These are phyloP conservation scores for Triticum turgidum DNA, from an alignment of 176 grass and related monocot genomes.

Conservation along the genomic window DNA sequence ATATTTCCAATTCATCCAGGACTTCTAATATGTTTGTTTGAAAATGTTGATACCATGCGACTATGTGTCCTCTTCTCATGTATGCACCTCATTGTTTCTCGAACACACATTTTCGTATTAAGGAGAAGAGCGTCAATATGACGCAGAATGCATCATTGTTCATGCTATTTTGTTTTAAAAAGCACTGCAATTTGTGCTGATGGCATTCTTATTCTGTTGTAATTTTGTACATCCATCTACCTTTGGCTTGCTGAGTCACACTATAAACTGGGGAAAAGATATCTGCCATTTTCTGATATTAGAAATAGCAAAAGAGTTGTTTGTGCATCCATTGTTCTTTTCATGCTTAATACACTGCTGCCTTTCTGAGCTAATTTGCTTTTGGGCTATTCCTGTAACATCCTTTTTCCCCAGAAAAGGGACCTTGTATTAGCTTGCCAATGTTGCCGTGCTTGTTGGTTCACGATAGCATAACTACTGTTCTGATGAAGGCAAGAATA, in stretches of 20 bases:
- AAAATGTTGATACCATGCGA: background rate
- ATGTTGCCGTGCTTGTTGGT: background rate
- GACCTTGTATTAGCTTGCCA: constrained; percentile 6
- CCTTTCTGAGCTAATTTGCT: constrained; percentile 15
- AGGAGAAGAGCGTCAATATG: background rate
- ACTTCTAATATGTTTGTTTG: background rate
- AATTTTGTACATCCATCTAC: constrained; percentile 3
- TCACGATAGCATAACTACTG: background rate
- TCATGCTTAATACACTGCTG: constrained; percentile 1
- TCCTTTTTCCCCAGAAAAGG: background rate
- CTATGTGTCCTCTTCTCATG: background rate
- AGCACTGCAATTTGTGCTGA: background rate
- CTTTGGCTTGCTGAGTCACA: background rate
- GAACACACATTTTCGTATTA: background rate
- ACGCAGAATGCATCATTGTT: background rate
- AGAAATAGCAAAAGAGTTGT: background rate
- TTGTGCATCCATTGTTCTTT: background rate
- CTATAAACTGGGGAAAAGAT: background rate
- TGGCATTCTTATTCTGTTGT: constrained; percentile 12
- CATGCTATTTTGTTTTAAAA: background rate
- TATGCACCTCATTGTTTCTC: background rate
- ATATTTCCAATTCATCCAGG: background rate
- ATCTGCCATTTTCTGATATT: background rate
- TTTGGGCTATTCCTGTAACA: background rate
- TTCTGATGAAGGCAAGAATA: background rate